phyloP scores from a whole-genome alignment of 2,329 filamentous ascomycete genomes.

The Beauveria varroae region DNA sequence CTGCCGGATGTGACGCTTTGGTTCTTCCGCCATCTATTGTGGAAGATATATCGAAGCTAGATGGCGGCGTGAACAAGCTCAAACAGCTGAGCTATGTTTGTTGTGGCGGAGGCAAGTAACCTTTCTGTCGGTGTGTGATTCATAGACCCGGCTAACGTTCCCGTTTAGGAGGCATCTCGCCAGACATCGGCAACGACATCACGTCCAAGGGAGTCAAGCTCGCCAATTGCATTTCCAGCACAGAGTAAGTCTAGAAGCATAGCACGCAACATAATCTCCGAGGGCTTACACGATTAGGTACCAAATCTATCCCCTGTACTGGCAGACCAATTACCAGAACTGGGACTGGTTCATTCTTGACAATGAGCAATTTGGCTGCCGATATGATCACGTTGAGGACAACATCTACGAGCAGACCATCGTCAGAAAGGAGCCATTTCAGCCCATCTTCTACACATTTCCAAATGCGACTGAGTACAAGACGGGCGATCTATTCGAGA shows the following conservation, averaged over 20 bases:
- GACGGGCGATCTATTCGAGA: conserved; percentile 31
- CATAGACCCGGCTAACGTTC: not conserved
- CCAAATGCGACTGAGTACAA: conserved; percentile 28
- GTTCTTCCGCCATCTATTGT: conserved; percentile 2
- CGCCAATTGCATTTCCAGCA: conserved; percentile 31
- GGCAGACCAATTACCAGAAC: conserved; percentile 22
- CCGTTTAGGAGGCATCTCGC: conserved; percentile 26
- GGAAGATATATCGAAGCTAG: conserved; percentile 8
- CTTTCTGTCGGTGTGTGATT: not conserved
- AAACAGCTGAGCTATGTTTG: conserved; percentile 2
- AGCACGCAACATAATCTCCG: not conserved
- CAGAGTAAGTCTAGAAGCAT: conserved; percentile 26
- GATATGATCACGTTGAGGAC: conserved; percentile 29
- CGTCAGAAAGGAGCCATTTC: conserved; percentile 26
- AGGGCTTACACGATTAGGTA: conserved; percentile 19
- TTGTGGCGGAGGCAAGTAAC: conserved; percentile 3
- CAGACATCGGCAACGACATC: conserved; percentile 29
- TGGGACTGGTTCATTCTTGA: conserved; percentile 36
- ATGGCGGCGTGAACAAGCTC: not conserved
- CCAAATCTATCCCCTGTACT: conserved; percentile 24
- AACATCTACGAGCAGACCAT: conserved; percentile 32
- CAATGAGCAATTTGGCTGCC: conserved; percentile 28
- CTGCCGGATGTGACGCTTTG: not conserved
- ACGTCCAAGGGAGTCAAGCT: conserved; percentile 27
- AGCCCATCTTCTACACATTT: conserved; percentile 30